Evolutionary conservation across 768 basidiomycete species (phyloP), one percentile per base, ranked within the genome.

Genomic region (Multifurca ochricompacta): DNA sequence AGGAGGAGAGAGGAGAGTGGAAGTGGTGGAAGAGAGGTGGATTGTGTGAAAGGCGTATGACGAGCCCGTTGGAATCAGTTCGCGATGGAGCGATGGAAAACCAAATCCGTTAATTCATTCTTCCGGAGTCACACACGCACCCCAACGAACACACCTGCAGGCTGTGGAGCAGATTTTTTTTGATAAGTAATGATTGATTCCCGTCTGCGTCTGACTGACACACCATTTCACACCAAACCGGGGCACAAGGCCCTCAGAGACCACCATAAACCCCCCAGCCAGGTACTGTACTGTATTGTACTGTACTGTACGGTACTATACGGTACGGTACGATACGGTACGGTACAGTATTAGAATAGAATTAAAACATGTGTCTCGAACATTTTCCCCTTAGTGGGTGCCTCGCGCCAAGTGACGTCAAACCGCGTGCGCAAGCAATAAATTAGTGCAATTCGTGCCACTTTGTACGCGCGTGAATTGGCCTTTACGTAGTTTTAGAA

Each of bases 171-270:
- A 37, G n/a, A 34, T 18, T 39, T 48, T 18, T 39, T 48, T 39
- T 45, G 48, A 56, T 55, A 45, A 45, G 44, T 40, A 30, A n/a
- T n/a, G n/a, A n/a, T n/a, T n/a, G n/a, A n/a, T n/a, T n/a, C n/a
- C n/a, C n/a, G n/a, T n/a, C n/a, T n/a, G n/a, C n/a, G n/a, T n/a
- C n/a, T 41, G 32, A 37, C 31, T 52, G 51, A 52, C 45, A 51
- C 48, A 45, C 45, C 53, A 41, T 48, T 46, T 54, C 53, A 34
- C 45, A 34, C 39, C 37, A 32, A 19, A n/a, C n/a, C 39, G 8
- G 32, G 45, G 25, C 56, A 57, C 44, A 51, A 47, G 50, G 44
- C 32, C 14, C n/a, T n/a, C n/a, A n/a, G n/a, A n/a, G n/a, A n/a
- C n/a, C n/a, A n/a, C n/a, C n/a, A n/a, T n/a, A n/a, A n/a, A n/a